Evolutionary conservation across 129 eudicot genomes (phyloP).

Genomic region (Lactuca sativa): DNA sequence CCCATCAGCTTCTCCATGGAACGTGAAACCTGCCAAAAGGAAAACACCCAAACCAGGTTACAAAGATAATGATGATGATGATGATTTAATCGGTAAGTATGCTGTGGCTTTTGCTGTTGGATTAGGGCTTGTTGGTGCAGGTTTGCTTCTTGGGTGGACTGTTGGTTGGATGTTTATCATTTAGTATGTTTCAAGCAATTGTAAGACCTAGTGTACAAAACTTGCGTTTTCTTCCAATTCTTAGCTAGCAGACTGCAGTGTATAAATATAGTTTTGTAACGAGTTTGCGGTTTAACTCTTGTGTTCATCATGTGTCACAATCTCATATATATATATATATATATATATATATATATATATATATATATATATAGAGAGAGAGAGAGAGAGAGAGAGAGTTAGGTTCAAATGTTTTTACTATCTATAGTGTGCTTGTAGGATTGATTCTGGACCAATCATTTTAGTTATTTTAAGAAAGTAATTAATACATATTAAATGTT

Average conservation of each 20-base stretch:
- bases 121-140: conserved; percentile 88
- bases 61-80: conserved; percentile 26
- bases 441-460: no score
- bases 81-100: conserved; percentile 32
- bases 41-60: conserved; percentile 34
- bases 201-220: conserved; percentile 25
- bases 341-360: no score
- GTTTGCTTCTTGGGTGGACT: conserved; percentile 89
- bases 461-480: no score
- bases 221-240: conserved; percentile 16
- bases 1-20: conserved; percentile 52
- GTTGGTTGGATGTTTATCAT: conserved; percentile 72
- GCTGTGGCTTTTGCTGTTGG: conserved; percentile 81
- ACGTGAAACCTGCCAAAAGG: conserved; percentile 30
- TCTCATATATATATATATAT: no score
- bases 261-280: conserved; percentile 26
- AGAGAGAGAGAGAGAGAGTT: no score
- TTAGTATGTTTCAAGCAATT: conserved; percentile 16
- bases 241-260: conserved; percentile 5
- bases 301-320: conserved; percentile 20
- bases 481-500: no score
- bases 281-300: conserved; percentile 12
- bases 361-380: no score
- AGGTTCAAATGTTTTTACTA: no score
- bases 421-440: no score